Evolutionary conservation across 192 early-diverging fungal species (phyloP).

Genomic region (Haplosporangium gracile): DNA sequence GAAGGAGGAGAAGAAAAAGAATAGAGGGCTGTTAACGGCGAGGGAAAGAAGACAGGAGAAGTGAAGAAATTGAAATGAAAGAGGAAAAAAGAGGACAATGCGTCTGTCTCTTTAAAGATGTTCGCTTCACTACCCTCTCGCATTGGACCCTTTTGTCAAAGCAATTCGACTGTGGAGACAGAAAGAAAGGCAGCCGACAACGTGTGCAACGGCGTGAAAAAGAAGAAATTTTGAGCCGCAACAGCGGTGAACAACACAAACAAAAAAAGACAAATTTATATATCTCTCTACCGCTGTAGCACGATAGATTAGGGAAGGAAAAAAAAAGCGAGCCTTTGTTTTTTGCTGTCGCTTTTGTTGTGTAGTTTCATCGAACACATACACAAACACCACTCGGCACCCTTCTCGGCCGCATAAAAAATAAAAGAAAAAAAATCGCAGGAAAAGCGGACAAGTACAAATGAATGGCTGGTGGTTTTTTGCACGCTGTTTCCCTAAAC

Average conservation of each 20-base stretch:
- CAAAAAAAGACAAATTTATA: too few relatives aligned
- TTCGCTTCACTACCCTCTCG: background rate
- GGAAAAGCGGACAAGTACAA: too few relatives aligned
- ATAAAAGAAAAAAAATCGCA: too few relatives aligned
- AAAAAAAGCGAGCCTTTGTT: too few relatives aligned
- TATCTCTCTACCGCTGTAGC: too few relatives aligned
- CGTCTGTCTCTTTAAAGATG: conserved; percentile 3
- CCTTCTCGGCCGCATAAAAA: too few relatives aligned
- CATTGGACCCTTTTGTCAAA: background rate
- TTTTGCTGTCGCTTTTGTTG: too few relatives aligned
- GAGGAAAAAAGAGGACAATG: background rate
- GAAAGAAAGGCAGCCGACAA: background rate
- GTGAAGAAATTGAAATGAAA: background rate
- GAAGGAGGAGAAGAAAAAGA: background rate
- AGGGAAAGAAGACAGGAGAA: background rate
- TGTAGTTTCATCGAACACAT: too few relatives aligned
- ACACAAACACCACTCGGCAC: too few relatives aligned
- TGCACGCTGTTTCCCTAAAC: too few relatives aligned
- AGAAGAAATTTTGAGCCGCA: background rate
- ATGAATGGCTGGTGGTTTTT: too few relatives aligned
- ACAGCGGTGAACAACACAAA: background rate
- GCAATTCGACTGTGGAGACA: background rate
- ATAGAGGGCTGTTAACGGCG: background rate
- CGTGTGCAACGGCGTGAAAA: background rate
- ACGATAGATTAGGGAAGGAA: too few relatives aligned